phyloP scores from a whole-genome alignment of 2,329 filamentous ascomycete species.

The Tolypocladium album region DNA sequence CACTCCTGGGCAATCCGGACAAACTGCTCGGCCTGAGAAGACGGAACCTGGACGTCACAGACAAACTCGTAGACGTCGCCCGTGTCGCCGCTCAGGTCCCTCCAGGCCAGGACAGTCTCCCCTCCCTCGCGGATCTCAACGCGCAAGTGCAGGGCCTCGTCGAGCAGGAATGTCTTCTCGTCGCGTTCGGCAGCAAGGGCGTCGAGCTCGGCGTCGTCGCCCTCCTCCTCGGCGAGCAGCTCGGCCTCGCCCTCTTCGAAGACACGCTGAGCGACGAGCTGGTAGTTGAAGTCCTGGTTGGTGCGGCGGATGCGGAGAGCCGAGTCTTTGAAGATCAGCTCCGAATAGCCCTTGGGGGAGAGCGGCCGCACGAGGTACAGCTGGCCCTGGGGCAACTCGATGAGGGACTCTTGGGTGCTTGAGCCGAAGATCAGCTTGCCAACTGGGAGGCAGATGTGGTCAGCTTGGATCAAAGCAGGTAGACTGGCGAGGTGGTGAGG shows the following conservation, averaged over 20 bases:
- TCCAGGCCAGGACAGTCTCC: constrained; percentile 86
- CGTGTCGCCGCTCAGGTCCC: constrained; percentile 83
- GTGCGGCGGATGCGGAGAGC: constrained; percentile 86
- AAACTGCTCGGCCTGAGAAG: constrained; percentile 68
- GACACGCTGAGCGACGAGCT: constrained; percentile 89
- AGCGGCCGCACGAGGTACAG: constrained; percentile 93
- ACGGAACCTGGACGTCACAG: constrained; percentile 64
- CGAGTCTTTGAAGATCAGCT: constrained; percentile 97
- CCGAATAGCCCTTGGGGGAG: constrained; percentile 94
- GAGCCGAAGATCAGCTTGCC: constrained; percentile 88
- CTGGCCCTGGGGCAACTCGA: constrained; percentile 90
- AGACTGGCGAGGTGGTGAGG: not conserved
- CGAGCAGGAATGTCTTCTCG: constrained; percentile 95
- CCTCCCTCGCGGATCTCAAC: constrained; percentile 70
- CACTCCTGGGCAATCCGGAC: constrained; percentile 78
- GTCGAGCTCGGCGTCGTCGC: constrained; percentile 67
- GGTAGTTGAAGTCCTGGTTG: constrained; percentile 92
- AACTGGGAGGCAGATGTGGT: constrained; percentile 38
- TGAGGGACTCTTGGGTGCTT: constrained; percentile 79
- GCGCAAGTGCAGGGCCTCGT: constrained; percentile 80
- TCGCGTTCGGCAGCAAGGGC: constrained; percentile 73
- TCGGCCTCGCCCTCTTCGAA: constrained; percentile 98
- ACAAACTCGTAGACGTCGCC: constrained; percentile 98
- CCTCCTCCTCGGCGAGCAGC: constrained; percentile 78
- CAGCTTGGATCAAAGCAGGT: not conserved